These are phyloP conservation scores for Arctium minus DNA, from an alignment of 129 eudicot species.

Conservation along the genomic window DNA sequence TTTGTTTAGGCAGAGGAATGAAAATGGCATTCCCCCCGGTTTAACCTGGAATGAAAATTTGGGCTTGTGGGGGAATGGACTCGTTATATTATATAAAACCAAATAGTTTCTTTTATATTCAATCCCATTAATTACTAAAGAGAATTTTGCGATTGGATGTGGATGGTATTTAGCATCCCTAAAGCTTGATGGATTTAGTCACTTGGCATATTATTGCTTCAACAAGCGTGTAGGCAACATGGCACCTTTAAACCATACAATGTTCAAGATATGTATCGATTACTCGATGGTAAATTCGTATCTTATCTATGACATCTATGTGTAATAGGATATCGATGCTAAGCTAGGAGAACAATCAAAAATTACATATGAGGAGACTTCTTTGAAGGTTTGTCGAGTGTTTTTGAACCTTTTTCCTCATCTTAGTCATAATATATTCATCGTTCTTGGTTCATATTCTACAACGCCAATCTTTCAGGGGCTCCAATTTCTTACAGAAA, in stretches of 20 bases:
- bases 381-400: conserved; percentile 49
- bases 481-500: conserved; percentile 65
- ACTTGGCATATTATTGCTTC: too few species aligned
- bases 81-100: too few species aligned
- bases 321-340: conserved; percentile 49
- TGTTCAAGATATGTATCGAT: neutral
- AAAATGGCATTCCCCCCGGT: too few species aligned
- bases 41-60: too few species aligned
- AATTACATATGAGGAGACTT: conserved; percentile 44
- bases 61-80: too few species aligned
- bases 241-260: neutral
- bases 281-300: neutral
- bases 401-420: neutral
- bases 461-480: conserved; percentile 48
- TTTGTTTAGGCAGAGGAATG: too few species aligned
- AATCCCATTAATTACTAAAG: too few species aligned
- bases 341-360: conserved; percentile 48
- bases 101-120: too few species aligned
- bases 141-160: too few species aligned
- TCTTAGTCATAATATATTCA: neutral
- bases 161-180: neutral
- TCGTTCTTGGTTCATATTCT: conserved; percentile 11
- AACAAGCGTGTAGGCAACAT: neutral
- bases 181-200: neutral
- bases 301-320: neutral